Evolutionary conservation across 805 yeast species (phyloP).

Genomic region (Yamadazyma tumulicola): DNA sequence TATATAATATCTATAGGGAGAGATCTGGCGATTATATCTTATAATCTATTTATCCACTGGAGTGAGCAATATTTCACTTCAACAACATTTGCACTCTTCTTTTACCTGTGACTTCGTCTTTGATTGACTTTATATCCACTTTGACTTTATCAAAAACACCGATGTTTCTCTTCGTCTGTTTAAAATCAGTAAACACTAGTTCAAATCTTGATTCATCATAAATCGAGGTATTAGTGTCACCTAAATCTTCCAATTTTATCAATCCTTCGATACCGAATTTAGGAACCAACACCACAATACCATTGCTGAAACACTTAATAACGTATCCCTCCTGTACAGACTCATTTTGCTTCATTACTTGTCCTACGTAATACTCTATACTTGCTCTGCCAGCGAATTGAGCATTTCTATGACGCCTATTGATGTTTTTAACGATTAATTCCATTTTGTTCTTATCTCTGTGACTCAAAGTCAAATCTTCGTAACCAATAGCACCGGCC

Average conservation of each 20-base stretch:
- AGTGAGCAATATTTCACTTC: conserved; percentile 1
- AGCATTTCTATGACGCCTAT: conserved; percentile 93
- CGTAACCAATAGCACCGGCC: conserved; percentile 98
- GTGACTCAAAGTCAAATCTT: conserved; percentile 73
- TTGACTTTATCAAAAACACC: conserved; percentile 81
- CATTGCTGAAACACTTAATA: conserved; percentile 89
- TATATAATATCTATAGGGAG: not conserved
- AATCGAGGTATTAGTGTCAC: conserved; percentile 57
- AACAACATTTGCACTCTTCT: conserved; percentile 64
- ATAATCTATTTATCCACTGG: not conserved
- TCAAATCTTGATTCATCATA: conserved; percentile 79
- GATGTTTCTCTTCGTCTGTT: conserved; percentile 46
- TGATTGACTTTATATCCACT: conserved; percentile 76
- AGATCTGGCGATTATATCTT: not conserved
- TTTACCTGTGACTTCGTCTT: conserved; percentile 88
- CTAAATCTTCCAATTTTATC: conserved; percentile 74
- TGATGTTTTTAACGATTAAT: conserved; percentile 79
- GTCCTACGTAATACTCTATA: conserved; percentile 96
- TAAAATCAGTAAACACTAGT: conserved; percentile 51
- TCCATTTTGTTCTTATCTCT: conserved; percentile 91
- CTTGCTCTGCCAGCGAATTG: conserved; percentile 99
- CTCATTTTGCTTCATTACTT: conserved; percentile 86
- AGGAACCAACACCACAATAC: conserved; percentile 92
- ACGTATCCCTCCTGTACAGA: conserved; percentile 83
- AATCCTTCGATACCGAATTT: conserved; percentile 94